Evolutionary conservation across 371 early-diverging fungal genomes (phyloP).

Genomic region (Mucor ambiguus): DNA sequence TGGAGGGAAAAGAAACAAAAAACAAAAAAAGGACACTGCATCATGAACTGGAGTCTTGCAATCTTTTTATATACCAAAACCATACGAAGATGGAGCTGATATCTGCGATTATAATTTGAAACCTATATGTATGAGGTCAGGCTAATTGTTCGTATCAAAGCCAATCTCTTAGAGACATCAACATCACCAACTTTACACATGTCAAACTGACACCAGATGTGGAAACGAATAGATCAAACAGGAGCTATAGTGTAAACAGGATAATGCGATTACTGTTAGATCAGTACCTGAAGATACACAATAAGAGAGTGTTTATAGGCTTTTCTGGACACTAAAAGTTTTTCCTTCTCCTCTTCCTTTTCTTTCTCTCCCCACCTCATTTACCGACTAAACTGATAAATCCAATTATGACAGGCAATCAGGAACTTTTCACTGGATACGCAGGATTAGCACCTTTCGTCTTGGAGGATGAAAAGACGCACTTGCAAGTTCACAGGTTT

Average conservation of each 20-base stretch:
- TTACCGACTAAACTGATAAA: not conserved
- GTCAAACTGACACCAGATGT: not conserved
- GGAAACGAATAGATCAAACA: not conserved
- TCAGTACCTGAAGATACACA: not conserved
- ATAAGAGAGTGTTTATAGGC: not conserved
- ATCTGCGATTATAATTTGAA: not conserved
- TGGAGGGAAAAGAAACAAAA: too few relatives aligned
- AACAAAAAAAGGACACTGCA: not conserved
- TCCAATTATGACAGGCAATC: not conserved
- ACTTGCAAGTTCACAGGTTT: constrained; percentile 45
- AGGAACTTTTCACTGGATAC: constrained; percentile 37
- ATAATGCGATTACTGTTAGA: too few relatives aligned
- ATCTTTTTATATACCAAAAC: not conserved
- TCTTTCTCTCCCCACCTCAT: not conserved
- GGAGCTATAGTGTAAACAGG: too few relatives aligned
- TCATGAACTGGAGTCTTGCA: not conserved
- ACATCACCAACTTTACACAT: not conserved
- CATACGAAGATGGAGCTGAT: not conserved
- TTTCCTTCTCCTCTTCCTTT: not conserved
- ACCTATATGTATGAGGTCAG: not conserved
- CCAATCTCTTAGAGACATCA: not conserved
- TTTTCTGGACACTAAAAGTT: not conserved
- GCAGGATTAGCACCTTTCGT: constrained; percentile 41
- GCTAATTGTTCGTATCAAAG: not conserved
- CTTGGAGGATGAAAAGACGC: constrained; percentile 21